phyloP scores from a whole-genome alignment of 2,329 filamentous ascomycete genomes.

The Ceratocystis eucalypticola region DNA sequence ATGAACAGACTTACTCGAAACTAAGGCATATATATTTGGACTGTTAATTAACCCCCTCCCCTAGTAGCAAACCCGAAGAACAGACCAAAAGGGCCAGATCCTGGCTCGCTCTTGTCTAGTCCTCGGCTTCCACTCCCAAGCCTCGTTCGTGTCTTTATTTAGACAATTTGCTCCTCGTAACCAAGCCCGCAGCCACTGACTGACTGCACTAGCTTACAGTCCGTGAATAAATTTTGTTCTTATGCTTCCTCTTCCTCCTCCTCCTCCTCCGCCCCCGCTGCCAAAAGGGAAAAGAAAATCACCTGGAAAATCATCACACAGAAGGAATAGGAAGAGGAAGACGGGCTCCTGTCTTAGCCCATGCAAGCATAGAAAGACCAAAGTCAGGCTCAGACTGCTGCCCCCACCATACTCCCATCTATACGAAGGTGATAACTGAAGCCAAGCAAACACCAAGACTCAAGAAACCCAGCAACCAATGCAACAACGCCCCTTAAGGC shows the following conservation, averaged over 20 bases:
- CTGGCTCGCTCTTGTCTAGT: neutral
- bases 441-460: neutral
- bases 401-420: neutral
- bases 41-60: no score
- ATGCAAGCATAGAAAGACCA: neutral
- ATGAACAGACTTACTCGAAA: no score
- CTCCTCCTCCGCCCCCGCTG: neutral
- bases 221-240: neutral
- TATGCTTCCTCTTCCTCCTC: neutral
- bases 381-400: neutral
- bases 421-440: neutral
- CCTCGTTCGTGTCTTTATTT: conserved; percentile 7
- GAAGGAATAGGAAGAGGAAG: neutral
- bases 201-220: neutral
- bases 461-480: neutral
- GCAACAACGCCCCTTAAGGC: neutral
- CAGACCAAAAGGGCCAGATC: neutral
- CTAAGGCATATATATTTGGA: no score
- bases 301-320: neutral
- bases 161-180: neutral
- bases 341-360: neutral
- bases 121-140: conserved; percentile 41
- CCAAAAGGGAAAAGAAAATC: neutral
- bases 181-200: neutral
- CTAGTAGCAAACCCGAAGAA: no score